Base-by-base conservation (phyloP, 2,329 filamentous ascomycete genomes). In the Trichoderma breve region DNA sequence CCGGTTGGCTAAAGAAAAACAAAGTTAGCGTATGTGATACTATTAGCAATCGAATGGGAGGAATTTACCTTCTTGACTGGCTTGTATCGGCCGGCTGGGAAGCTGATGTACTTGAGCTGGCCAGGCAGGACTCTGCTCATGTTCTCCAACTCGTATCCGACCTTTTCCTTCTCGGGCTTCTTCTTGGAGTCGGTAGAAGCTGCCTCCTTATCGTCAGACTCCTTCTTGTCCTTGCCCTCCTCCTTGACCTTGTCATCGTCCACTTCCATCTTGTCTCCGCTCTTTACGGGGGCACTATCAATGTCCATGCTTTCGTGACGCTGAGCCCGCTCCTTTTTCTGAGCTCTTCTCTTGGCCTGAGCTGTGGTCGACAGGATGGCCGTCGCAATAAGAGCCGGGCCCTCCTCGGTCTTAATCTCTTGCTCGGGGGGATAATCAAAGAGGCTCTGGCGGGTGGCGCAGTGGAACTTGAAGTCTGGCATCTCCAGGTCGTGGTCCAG, bases 341-440 rank as follows among this genome's bases (percentile, higher is more conserved):
- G 92, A 2, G 95, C 95, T 77, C 96, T 90, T 77, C 97, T 93
- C 86, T 97, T 98, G 74, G 97, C 96, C 82, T 98, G 96, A 1
- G 95, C 95, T 2, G 96, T 99, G 4, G 97, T 99, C 3, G 95
- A 98, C 21, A 99, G 86, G 57, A 99, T 94, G 28, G 97, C 96
- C 11, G 96, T 98, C 76, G 97, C 96, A 75, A 99, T 93, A 82
- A 97, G 90, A 73, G 97, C 93, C 0, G 95, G 95, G 0, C 94
- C 94, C 80, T 98, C 95, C 79, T 98, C 95, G 0, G 93, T 84
- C 87, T 98, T 98, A 78, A 97, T 91, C 81, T 98, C 95, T 77
- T 97, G 93, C 82, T 98, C 95, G 1, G 96, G 97, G 39, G 96
- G 96, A 79, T 99, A 99, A 83, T 99, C 96, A 79, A 99, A 99